phyloP scores from a whole-genome alignment of 176 grass and related monocot genomes.

The Areca catechu region DNA sequence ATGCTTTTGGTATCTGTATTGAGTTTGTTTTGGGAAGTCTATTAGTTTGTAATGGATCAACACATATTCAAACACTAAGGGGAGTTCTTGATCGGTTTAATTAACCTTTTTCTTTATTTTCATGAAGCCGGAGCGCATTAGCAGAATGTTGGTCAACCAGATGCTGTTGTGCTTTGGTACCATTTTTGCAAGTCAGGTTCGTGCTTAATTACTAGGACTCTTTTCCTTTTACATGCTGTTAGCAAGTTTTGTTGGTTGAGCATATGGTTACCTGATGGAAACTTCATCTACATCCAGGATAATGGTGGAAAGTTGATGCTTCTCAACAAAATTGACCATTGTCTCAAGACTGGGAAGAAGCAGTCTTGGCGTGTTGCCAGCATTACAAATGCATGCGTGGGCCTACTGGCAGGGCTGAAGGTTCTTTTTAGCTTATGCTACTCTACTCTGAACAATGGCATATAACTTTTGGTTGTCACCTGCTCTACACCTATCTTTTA shows the following conservation, averaged over 20 bases:
- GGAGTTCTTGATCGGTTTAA: no score
- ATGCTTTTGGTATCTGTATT: no score
- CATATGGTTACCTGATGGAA: slow-evolving; percentile 18
- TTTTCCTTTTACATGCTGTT: slow-evolving; percentile 14
- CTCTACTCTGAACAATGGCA: no score
- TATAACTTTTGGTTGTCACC: no score
- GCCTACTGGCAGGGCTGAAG: slow-evolving; percentile 78
- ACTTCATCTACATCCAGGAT: slow-evolving; percentile 43
- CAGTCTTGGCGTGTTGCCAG: slow-evolving; percentile 47
- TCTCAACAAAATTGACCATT: slow-evolving; percentile 79
- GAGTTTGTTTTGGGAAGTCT: no score
- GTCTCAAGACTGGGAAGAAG: slow-evolving; percentile 66
- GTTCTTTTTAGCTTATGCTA: slow-evolving; percentile 31
- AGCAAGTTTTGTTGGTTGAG: slow-evolving; percentile 7
- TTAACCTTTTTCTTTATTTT: neutral
- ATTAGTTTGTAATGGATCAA: no score
- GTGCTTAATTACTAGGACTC: slow-evolving; percentile 8
- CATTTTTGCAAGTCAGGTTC: slow-evolving; percentile 86
- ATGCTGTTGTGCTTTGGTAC: slow-evolving; percentile 89
- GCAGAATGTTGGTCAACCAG: slow-evolving; percentile 87
- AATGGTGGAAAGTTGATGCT: slow-evolving; percentile 58
- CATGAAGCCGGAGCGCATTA: slow-evolving; percentile 72
- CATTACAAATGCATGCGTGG: slow-evolving; percentile 88
- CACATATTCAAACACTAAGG: no score
- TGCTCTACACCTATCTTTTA: no score